These are phyloP conservation scores for Asterophora lycoperdoides DNA, from an alignment of 768 basidiomycete species.

Conservation along the genomic window DNA sequence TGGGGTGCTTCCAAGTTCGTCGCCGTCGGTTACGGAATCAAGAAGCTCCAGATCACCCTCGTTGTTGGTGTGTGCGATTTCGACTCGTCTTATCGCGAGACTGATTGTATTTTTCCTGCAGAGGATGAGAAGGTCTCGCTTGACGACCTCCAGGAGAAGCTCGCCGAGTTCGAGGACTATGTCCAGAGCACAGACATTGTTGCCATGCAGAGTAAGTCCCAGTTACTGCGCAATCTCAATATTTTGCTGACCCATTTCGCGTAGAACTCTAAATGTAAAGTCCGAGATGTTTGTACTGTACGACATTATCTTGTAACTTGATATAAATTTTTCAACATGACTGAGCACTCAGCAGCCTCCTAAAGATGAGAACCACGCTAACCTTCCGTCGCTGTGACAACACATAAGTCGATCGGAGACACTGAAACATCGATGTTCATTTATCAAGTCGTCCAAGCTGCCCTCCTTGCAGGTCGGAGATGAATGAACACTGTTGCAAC, in stretches of 20 bases:
- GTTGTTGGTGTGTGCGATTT: constrained; percentile 44
- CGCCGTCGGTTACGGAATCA: constrained; percentile 86
- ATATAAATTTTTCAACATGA: neutral
- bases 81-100: neutral
- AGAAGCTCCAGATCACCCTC: constrained; percentile 79
- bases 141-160: constrained; percentile 90
- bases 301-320: constrained; percentile 1
- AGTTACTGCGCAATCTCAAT: neutral
- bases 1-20: constrained; percentile 96
- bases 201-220: constrained; percentile 88
- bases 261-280: constrained; percentile 17
- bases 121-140: constrained; percentile 95
- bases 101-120: constrained; percentile 25
- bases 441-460: no score
- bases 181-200: constrained; percentile 90
- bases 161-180: constrained; percentile 80
- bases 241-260: constrained; percentile 11
- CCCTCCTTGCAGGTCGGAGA: constrained; percentile 16
- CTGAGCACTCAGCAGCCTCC: neutral
- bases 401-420: constrained; percentile 8
- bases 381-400: neutral
- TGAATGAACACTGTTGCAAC: constrained; percentile 11
- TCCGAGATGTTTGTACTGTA: neutral
- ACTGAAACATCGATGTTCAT: neutral
- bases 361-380: neutral